Evolutionary conservation across 495 filamentous ascomycete species (phyloP).

Genomic region (Aspergillus incahuasiensis): DNA sequence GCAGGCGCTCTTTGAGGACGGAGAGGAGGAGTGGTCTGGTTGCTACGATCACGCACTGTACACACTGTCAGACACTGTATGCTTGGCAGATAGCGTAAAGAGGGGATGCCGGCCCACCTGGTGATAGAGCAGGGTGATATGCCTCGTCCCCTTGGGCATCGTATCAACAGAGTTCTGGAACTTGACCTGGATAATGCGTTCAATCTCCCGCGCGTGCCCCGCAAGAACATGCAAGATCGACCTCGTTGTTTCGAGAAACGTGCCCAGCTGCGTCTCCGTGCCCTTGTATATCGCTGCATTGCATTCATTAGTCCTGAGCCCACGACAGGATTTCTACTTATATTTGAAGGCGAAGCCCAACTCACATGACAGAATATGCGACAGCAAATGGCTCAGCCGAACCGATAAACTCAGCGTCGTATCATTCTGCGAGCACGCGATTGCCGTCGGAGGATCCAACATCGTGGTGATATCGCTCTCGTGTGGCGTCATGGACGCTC

Average conservation of each 20-base stretch:
- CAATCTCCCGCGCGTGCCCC: constrained; percentile 29
- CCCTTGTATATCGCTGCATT: constrained; percentile 23
- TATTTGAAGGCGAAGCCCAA: neutral
- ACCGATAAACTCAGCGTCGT: constrained; percentile 30
- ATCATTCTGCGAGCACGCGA: constrained; percentile 17
- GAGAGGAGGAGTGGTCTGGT: constrained; percentile 35
- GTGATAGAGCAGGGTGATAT: constrained; percentile 35
- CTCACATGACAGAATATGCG: constrained; percentile 25
- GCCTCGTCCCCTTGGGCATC: constrained; percentile 29
- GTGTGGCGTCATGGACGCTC: constrained; percentile 28
- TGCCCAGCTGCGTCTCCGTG: constrained; percentile 27
- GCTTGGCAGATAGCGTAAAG: neutral
- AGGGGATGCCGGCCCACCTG: constrained; percentile 20
- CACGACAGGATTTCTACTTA: too few species aligned
- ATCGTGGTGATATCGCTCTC: constrained; percentile 35
- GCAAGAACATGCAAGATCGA: constrained; percentile 32
- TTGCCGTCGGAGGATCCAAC: constrained; percentile 19
- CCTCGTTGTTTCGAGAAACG: constrained; percentile 32
- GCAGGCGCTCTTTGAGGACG: constrained; percentile 28
- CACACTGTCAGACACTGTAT: neutral
- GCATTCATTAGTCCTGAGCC: too few species aligned
- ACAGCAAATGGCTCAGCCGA: constrained; percentile 24
- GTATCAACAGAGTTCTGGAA: constrained; percentile 25
- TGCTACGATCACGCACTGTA: constrained; percentile 34
- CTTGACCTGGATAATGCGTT: constrained; percentile 24